These are phyloP conservation scores for Camelina sativa DNA, from an alignment of 345 rosid species.

Conservation along the genomic window DNA sequence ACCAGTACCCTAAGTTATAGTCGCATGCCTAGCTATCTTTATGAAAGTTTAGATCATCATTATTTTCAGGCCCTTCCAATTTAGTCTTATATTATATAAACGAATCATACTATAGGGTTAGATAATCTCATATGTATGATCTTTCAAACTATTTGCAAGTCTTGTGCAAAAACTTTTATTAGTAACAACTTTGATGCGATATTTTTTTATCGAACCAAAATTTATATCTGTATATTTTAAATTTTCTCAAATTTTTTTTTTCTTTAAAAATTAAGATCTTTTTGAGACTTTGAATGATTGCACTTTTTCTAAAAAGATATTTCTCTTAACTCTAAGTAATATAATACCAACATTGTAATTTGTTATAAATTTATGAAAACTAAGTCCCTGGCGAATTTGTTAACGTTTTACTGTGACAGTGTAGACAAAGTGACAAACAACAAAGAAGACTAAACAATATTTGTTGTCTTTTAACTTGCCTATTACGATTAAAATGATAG, in stretches of 20 bases:
- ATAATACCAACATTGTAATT: background rate
- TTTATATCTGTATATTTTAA: background rate
- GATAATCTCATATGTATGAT: background rate
- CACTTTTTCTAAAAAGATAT: background rate
- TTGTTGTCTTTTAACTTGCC: background rate
- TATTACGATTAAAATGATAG: background rate
- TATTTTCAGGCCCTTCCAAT: constrained; percentile 2
- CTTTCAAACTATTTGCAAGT: background rate
- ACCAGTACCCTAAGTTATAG: constrained; percentile 1
- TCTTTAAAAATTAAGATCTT: background rate
- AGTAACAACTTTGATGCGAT: background rate
- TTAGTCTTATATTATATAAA: background rate
- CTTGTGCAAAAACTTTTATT: background rate
- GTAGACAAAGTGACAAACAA: background rate
- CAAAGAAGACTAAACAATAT: background rate
- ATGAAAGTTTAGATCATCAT: constrained; percentile 16
- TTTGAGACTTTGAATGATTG: background rate
- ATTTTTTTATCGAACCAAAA: background rate
- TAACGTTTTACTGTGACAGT: background rate
- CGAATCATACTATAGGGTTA: background rate
- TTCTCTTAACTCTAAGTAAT: background rate
- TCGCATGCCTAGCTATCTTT: constrained; percentile 20
- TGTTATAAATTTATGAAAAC: background rate
- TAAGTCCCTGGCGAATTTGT: background rate
- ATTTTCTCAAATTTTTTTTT: background rate